Conservation (phyloP, 2,329 filamentous ascomycete genomes). For the Stachybotrys chartarum region DNA sequence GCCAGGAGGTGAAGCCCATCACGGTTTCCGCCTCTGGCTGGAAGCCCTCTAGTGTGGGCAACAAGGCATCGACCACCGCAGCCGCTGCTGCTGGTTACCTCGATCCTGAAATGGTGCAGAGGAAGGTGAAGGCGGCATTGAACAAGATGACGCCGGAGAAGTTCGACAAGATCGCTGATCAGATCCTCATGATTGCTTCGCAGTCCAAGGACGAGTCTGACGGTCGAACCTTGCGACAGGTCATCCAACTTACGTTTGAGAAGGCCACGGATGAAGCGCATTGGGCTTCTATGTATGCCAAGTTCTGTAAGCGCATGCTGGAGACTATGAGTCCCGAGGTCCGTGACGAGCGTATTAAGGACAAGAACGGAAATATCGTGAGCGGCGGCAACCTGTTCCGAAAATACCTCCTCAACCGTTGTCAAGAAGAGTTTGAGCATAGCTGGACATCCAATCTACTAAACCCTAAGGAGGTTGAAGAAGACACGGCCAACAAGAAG, state of each 20-base stretch:
- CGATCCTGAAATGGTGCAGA: constrained; percentile 88
- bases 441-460: constrained; percentile 91
- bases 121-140: constrained; percentile 95
- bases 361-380: constrained; percentile 83
- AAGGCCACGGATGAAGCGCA: constrained; percentile 98
- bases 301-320: constrained; percentile 96
- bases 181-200: constrained; percentile 84
- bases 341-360: constrained; percentile 87
- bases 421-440: constrained; percentile 97
- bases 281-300: constrained; percentile 98
- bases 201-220: constrained; percentile 96
- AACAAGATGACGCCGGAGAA: constrained; percentile 99
- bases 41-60: constrained; percentile 72
- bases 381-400: constrained; percentile 92
- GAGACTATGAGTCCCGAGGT: constrained; percentile 93
- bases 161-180: constrained; percentile 89
- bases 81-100: constrained; percentile 47
- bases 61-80: constrained; percentile 25
- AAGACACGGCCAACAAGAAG: constrained; percentile 35
- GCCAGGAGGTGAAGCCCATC: constrained; percentile 75
- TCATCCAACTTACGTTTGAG: constrained; percentile 98
- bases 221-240: constrained; percentile 88
- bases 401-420: constrained; percentile 97
- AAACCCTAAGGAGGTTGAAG: constrained; percentile 58
- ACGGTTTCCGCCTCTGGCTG: constrained; percentile 66